Percentiles rank a stretch among this genome's conserved stretches.
These are phyloP conservation scores for Hylodesmum podocarpum DNA, from an alignment of 306 rosid genomes.

Conservation along the genomic window DNA sequence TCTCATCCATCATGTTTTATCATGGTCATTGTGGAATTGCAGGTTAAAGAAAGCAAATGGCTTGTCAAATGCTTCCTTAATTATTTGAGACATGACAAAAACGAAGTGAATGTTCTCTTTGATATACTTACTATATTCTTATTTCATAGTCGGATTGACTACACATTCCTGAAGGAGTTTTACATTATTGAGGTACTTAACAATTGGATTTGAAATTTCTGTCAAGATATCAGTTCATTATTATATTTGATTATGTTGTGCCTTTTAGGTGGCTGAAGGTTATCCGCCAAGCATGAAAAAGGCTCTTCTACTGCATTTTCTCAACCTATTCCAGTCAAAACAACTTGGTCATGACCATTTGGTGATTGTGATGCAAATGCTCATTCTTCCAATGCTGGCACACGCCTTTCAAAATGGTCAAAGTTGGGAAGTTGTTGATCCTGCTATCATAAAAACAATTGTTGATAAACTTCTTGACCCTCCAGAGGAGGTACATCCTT, in stretches of 20 bases:
- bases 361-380: constrained; percentile 98
- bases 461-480: constrained; percentile 99
- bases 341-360: constrained; percentile 89
- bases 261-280: constrained; percentile 91
- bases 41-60: constrained; percentile 99
- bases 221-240: constrained; percentile 4
- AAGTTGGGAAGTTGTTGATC: constrained; percentile 99
- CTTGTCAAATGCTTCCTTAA: constrained; percentile 97
- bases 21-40: constrained; percentile 32
- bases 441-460: constrained; percentile 75
- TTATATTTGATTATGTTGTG: constrained; percentile 22
- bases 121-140: constrained; percentile 95
- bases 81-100: constrained; percentile 86
- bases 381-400: constrained; percentile 98
- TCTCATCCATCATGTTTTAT: constrained; percentile 10
- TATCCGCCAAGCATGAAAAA: constrained; percentile 78
- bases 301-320: constrained; percentile 79
- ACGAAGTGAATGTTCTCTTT: constrained; percentile 97
- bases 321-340: constrained; percentile 85
- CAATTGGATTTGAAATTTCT: constrained; percentile 15
- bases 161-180: constrained; percentile 94
- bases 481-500: constrained; percentile 83
- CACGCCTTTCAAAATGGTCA: constrained; percentile 95
- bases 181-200: constrained; percentile 87
- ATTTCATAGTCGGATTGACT: constrained; percentile 88